phyloP scores from a whole-genome alignment of 1,284 basidiomycete genomes.

The Fistulina hepatica region DNA sequence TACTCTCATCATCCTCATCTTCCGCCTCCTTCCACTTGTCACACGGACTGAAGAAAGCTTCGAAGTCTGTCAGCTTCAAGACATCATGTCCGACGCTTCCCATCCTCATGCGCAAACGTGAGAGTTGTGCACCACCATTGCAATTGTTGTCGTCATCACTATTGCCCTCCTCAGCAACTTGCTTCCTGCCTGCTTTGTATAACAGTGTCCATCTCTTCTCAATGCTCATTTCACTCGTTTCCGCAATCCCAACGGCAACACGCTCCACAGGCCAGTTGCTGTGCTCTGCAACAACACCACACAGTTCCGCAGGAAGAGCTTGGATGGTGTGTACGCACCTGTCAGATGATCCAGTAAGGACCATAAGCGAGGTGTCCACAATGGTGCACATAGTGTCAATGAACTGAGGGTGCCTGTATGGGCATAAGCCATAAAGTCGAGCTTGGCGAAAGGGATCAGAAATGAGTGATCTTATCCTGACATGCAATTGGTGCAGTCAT shows the following conservation, averaged over 20 bases:
- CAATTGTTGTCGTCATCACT: no score
- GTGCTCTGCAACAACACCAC: constrained; percentile 87
- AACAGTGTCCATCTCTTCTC: constrained; percentile 12
- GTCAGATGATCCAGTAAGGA: constrained; percentile 90
- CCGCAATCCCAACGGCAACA: constrained; percentile 47
- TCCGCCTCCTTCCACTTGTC: no score
- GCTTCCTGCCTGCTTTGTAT: background rate
- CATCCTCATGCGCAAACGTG: constrained; percentile 52
- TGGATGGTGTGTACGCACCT: constrained; percentile 86
- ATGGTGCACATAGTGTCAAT: constrained; percentile 75
- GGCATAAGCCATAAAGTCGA: constrained; percentile 6
- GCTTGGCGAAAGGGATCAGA: constrained; percentile 9
- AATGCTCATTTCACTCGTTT: constrained; percentile 19
- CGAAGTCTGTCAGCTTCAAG: constrained; percentile 80
- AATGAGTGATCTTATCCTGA: constrained; percentile 49
- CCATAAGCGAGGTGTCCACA: constrained; percentile 56
- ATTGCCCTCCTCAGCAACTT: constrained; percentile 9
- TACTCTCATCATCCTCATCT: no score
- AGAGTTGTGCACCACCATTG: constrained; percentile 12
- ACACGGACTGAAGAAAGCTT: constrained; percentile 35
- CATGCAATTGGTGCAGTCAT: constrained; percentile 88
- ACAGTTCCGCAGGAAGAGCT: constrained; percentile 79
- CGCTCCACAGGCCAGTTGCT: constrained; percentile 87
- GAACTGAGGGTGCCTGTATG: constrained; percentile 69
- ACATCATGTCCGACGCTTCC: constrained; percentile 93